Percentiles rank a stretch among this genome's conserved stretches.
phyloP scores from a whole-genome alignment of 768 basidiomycete genomes.

The Xerocomellus amylosporus region DNA sequence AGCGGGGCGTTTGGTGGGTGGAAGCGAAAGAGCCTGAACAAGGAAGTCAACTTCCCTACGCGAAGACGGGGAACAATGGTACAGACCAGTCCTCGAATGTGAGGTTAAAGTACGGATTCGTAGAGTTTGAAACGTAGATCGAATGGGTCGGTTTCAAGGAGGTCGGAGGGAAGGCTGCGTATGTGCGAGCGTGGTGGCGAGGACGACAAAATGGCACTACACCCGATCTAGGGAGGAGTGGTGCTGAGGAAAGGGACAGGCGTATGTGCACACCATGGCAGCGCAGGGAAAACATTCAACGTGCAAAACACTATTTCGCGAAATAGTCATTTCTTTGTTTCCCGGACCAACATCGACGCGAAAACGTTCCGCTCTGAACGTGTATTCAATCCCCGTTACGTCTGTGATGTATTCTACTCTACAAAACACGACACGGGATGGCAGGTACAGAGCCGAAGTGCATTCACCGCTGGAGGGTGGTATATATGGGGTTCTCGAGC shows the following conservation, averaged over 20 bases:
- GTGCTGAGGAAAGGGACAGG: conserved; percentile 1
- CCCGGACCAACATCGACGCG: not conserved
- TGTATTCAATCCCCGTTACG: not conserved
- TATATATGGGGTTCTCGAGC: conserved; percentile 79
- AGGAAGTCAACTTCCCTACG: conserved; percentile 18
- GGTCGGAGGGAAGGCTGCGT: conserved; percentile 14
- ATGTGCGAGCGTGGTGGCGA: conserved; percentile 9
- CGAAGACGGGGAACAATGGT: conserved; percentile 19
- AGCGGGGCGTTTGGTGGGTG: conserved; percentile 64
- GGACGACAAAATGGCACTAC: not conserved
- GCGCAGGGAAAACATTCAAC: conserved; percentile 30
- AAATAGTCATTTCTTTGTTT: not conserved
- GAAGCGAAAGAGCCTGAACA: conserved; percentile 74
- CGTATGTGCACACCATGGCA: conserved; percentile 30
- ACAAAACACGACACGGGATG: conserved; percentile 9
- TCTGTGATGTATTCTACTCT: conserved; percentile 19
- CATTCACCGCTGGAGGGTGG: conserved; percentile 75
- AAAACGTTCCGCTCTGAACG: not conserved
- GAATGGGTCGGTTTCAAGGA: conserved; percentile 41
- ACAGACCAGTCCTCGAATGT: conserved; percentile 86
- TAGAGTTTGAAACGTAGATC: conserved; percentile 73
- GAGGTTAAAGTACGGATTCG: conserved; percentile 86
- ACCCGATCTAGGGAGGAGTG: not conserved
- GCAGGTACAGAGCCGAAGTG: not conserved
- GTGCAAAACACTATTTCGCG: not conserved